phyloP scores from a whole-genome alignment of 352 stramenopile species.

The Globisporangium paddicum region DNA sequence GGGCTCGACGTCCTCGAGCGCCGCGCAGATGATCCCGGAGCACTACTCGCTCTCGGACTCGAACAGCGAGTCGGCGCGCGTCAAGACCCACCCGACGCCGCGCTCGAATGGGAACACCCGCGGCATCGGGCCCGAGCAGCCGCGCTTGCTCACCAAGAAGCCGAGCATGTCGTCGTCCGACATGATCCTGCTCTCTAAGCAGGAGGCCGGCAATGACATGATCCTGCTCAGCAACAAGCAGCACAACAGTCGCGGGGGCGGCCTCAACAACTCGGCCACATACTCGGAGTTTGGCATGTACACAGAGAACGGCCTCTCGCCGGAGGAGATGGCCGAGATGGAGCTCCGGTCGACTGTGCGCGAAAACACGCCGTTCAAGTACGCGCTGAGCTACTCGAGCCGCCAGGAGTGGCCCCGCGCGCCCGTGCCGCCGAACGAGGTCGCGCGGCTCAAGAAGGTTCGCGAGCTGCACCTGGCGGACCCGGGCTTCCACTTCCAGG shows the following conservation, averaged over 20 bases:
- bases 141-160: constrained; percentile 12
- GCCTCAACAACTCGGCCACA: constrained; percentile 18
- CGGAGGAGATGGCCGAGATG: constrained; percentile 48
- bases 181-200: constrained; percentile 23
- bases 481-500: constrained; percentile 76
- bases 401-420: constrained; percentile 82
- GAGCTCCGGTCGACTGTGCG: constrained; percentile 61
- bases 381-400: constrained; percentile 76
- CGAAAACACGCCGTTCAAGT: constrained; percentile 76
- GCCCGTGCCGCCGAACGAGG: constrained; percentile 62
- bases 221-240: constrained; percentile 38
- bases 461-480: constrained; percentile 71
- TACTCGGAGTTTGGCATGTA: constrained; percentile 44
- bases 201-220: constrained; percentile 36
- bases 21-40: constrained; percentile 26
- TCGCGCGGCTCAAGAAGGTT: constrained; percentile 59
- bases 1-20: constrained; percentile 26
- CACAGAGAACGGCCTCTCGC: constrained; percentile 35
- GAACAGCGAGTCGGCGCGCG: constrained; percentile 37
- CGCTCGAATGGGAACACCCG: constrained; percentile 8
- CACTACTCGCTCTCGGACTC: constrained; percentile 52
- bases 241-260: neutral
- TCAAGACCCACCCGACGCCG: constrained; percentile 43
- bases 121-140: constrained; percentile 18
- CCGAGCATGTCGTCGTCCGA: constrained; percentile 18